Conservation (phyloP, 257 asterid genomes). For the Ballota nigra region DNA sequence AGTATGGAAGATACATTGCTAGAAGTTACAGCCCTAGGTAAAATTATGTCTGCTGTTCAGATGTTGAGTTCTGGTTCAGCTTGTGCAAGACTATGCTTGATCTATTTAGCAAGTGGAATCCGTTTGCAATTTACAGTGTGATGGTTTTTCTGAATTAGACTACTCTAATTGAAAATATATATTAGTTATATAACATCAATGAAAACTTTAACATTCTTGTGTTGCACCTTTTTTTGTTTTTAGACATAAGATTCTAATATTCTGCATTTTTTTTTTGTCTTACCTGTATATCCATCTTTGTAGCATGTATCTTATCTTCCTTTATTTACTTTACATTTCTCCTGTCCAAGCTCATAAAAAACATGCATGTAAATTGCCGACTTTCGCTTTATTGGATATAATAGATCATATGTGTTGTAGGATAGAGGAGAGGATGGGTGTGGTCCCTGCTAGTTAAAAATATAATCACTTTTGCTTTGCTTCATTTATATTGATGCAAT, state of each 20-base stretch:
- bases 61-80: constrained; percentile 8
- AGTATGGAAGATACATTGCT: constrained; percentile 91
- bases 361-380: not conserved
- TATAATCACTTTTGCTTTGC: not conserved
- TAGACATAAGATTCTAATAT: not conserved
- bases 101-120: not conserved
- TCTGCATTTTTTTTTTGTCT: not conserved
- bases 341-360: not conserved
- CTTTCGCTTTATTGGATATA: not conserved
- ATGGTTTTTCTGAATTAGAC: not conserved
- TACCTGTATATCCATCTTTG: constrained; percentile 4
- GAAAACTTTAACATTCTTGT: not conserved
- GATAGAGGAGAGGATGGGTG: not conserved
- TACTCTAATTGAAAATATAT: constrained; percentile 9
- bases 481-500: not conserved
- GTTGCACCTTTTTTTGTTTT: not conserved
- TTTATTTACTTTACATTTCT: not conserved
- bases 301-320: not conserved
- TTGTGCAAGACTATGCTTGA: not conserved
- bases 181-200: constrained; percentile 4
- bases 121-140: not conserved
- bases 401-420: not conserved
- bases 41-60: constrained; percentile 19
- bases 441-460: not conserved
- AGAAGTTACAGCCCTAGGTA: constrained; percentile 95